Percentiles rank a stretch among this genome's conserved stretches.
Conservation (phyloP, 2,329 filamentous ascomycete species). For the Thielaviopsis ethacetica region DNA sequence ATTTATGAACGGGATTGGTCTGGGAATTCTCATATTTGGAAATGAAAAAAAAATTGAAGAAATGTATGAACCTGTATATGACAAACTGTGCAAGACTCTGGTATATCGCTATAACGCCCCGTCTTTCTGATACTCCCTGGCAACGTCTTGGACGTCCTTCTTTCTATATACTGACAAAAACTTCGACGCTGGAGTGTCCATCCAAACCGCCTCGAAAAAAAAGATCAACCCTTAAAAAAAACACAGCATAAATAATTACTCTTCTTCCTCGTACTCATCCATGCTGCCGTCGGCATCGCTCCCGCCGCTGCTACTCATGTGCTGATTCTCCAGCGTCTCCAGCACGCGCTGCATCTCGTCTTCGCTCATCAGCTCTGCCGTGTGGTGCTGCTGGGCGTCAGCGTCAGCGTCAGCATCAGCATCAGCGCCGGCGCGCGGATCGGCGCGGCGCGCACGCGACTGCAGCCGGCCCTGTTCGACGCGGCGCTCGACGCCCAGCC, state of each 20-base stretch:
- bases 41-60: too few relatives aligned
- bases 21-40: neutral
- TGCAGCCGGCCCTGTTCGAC: conserved; percentile 43
- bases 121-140: neutral
- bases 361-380: conserved; percentile 43
- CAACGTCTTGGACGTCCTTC: neutral
- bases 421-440: conserved; percentile 27
- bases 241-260: neutral
- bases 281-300: neutral
- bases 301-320: conserved; percentile 8
- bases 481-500: conserved; percentile 63
- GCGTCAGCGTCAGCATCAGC: too few relatives aligned
- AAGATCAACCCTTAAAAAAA: too few relatives aligned
- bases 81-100: too few relatives aligned
- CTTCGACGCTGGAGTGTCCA: too few relatives aligned
- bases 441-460: conserved; percentile 35
- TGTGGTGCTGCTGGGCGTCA: too few relatives aligned
- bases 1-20: neutral
- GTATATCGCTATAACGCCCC: neutral
- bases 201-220: too few relatives aligned
- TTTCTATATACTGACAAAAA: neutral
- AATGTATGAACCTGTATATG: too few relatives aligned
- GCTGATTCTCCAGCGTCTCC: conserved; percentile 15
- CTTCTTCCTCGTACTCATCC: conserved; percentile 7
- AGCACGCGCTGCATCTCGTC: conserved; percentile 39